Conservation (phyloP, 202 grass and related monocot genomes). For the Panicum virgatum region DNA sequence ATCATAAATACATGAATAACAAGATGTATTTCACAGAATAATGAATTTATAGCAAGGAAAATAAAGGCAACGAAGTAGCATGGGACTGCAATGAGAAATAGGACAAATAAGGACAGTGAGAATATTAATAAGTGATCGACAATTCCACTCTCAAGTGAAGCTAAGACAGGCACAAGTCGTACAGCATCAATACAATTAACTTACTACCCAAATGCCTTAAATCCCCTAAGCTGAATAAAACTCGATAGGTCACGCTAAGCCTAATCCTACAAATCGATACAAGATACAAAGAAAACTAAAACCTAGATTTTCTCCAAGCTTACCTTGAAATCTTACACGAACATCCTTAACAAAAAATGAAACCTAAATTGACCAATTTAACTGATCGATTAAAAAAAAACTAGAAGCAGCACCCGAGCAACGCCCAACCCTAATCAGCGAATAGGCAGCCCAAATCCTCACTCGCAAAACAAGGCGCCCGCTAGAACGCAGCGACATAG, state of each 20-base stretch:
- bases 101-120: background rate
- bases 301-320: background rate
- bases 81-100: background rate
- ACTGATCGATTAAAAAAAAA: slow-evolving; percentile 13
- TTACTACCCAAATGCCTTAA: no score
- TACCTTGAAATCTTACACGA: background rate
- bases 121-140: no score
- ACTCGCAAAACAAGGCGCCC: background rate
- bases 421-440: slow-evolving; percentile 18
- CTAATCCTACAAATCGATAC: background rate
- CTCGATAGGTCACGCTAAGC: background rate
- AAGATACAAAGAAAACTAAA: background rate
- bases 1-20: background rate
- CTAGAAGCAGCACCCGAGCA: slow-evolving; percentile 5
- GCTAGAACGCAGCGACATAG: background rate
- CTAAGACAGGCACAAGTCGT: no score
- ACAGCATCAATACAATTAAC: no score
- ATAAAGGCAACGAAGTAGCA: background rate
- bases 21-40: slow-evolving; percentile 1
- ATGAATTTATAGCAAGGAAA: slow-evolving; percentile 13
- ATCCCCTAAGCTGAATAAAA: background rate
- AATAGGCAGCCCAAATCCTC: background rate
- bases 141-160: no score
- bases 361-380: background rate
- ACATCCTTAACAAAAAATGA: background rate